A percentile compares a stretch with the other conserved stretches of the same genome.
Evolutionary conservation across 176 grass and related monocot genomes (phyloP).

Genomic region (Bolboschoenus planiculmis): DNA sequence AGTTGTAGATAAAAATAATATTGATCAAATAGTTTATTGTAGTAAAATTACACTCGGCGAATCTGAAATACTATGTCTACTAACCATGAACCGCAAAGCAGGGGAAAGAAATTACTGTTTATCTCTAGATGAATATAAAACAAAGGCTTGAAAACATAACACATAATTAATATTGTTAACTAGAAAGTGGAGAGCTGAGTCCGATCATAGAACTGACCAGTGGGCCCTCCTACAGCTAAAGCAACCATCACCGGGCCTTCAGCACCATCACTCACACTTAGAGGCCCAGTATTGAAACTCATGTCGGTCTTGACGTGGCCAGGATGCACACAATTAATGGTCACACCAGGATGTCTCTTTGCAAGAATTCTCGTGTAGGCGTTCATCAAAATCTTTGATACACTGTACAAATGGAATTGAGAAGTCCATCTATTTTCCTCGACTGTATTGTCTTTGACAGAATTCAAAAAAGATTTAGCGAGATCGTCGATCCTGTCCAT

Average conservation of each 20-base stretch:
- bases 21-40: no score
- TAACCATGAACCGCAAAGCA: no score
- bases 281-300: constrained; percentile 41
- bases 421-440: background rate
- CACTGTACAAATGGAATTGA: constrained; percentile 29
- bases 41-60: no score
- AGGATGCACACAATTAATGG: constrained; percentile 49
- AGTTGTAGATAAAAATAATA: no score
- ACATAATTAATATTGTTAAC: background rate
- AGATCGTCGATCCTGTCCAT: background rate
- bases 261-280: constrained; percentile 44
- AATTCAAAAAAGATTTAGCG: background rate
- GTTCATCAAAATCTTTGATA: constrained; percentile 56
- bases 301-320: constrained; percentile 53
- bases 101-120: no score
- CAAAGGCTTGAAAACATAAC: background rate
- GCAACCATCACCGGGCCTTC: constrained; percentile 50
- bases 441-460: background rate
- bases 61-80: no score
- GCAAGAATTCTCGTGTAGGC: constrained; percentile 51
- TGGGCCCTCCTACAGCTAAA: constrained; percentile 30
- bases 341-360: constrained; percentile 34
- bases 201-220: constrained; percentile 60
- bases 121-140: background rate
- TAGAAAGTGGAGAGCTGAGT: constrained; percentile 16